Evolutionary conservation across 345 rosid species (phyloP), one percentile per base, ranked within the genome.

Genomic region (Eucalyptus shirleyi): DNA sequence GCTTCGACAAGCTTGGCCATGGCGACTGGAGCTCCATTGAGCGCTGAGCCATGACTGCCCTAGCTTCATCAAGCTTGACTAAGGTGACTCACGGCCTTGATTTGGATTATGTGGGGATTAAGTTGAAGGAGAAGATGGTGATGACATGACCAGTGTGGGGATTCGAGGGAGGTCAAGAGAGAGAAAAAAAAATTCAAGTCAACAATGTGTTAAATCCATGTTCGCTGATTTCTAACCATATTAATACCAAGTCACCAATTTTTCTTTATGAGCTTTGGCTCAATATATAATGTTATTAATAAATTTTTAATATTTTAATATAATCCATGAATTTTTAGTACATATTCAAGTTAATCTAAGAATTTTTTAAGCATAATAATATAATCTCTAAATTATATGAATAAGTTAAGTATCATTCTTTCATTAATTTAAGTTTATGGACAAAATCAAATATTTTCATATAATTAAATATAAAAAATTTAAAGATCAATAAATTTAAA

Each of bases 271-370:
- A 8, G 2, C 0, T 56, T 56, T 2, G 5, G 0, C 13, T 2
- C 3, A 56, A 56, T 24, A 56, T 4, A 10, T 1, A 24, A 56
- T 24, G 2, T 9, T 7, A 24, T 2, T 24, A 0, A 23, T 5
- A 24, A 56, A 1, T 56, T 10, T 23, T 56, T 56, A 56, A 21
- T 23, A 2, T 56, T 23, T 56, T 21, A 56, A 9, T 56, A 56
- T 56, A 3, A 0, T 56, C 2, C 1, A 9, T 10, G 0, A 56
- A 56, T 4, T 23, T 56, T 56, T 0, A 9, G 0, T 0, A 24
- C 0, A 23, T 10, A 56, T 0, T 26, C 6, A 56, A 56, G 21
- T 10, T 24, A 1, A 23, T 10, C 10, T 53, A 53, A 53, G 30
- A 1, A 56, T 23, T 23, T 56, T 56, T 56, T 56, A 3, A 4